phyloP scores from a whole-genome alignment of 805 yeast species.

The Candida incommunis region DNA sequence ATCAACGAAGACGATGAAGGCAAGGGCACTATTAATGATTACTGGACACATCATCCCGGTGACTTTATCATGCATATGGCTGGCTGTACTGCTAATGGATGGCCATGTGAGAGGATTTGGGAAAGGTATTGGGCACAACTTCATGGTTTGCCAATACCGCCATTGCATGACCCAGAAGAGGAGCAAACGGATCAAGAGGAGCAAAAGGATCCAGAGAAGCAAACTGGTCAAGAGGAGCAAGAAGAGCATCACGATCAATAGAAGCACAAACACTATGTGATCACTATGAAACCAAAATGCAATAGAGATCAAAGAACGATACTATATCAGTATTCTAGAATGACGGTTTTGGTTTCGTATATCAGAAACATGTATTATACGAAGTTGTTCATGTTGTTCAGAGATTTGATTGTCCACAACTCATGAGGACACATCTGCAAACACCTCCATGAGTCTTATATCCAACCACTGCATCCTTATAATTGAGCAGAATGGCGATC shows the following conservation, averaged over 20 bases:
- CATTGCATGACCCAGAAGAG: not conserved
- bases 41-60: constrained; percentile 59
- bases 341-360: too few relatives aligned
- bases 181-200: not conserved
- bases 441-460: too few relatives aligned
- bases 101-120: not conserved
- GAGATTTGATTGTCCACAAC: too few relatives aligned
- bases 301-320: too few relatives aligned
- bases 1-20: constrained; percentile 90
- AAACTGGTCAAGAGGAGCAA: not conserved
- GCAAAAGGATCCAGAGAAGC: not conserved
- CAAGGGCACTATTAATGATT: constrained; percentile 68
- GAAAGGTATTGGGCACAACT: not conserved
- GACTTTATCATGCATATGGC: constrained; percentile 95
- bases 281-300: too few relatives aligned
- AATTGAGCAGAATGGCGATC: too few relatives aligned
- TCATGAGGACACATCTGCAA: too few relatives aligned
- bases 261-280: not conserved
- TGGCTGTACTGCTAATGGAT: constrained; percentile 46
- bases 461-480: too few relatives aligned
- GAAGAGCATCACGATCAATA: not conserved
- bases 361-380: too few relatives aligned
- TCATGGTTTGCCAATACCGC: not conserved
- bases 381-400: too few relatives aligned
- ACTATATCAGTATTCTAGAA: too few relatives aligned